These are phyloP conservation scores for Usnea hakonensis DNA, from an alignment of 495 filamentous ascomycete genomes.

Conservation along the genomic window DNA sequence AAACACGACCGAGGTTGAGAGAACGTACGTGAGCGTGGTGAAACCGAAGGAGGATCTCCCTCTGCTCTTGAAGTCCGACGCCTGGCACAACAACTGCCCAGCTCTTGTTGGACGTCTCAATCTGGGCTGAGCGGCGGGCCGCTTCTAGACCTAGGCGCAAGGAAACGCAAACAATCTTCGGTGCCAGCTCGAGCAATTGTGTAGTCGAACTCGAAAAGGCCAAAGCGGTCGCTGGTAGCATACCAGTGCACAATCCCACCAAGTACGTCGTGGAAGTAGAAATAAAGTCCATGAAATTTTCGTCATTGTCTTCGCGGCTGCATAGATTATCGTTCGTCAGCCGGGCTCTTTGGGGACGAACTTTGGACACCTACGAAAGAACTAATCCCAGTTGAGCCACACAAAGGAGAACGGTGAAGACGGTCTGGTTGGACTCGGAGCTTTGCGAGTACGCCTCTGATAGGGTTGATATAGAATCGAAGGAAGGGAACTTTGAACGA, in stretches of 20 bases:
- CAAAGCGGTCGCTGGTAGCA: constrained; percentile 15
- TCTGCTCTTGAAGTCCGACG: constrained; percentile 28
- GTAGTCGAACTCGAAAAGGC: constrained; percentile 9
- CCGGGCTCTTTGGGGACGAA: neutral
- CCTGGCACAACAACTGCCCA: constrained; percentile 40
- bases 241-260: constrained; percentile 17
- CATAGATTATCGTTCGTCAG: neutral
- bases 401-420: constrained; percentile 13
- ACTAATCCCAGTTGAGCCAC: constrained; percentile 14
- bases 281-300: neutral
- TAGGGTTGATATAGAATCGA: constrained; percentile 7
- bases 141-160: constrained; percentile 15
- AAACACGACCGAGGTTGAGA: neutral
- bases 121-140: constrained; percentile 8
- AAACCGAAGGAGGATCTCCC: constrained; percentile 31
- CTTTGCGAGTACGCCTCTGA: constrained; percentile 8
- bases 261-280: neutral
- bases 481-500: constrained; percentile 7
- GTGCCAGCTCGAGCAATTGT: constrained; percentile 13
- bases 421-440: neutral
- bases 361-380: neutral
- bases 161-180: constrained; percentile 14
- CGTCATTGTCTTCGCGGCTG: neutral
- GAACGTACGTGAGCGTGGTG: constrained; percentile 21
- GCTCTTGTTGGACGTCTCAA: constrained; percentile 22